A percentile compares a stretch with the other conserved stretches of the same genome.
Conservation (phyloP, 192 early-diverging fungal species). For the Geosiphon pyriformis region DNA sequence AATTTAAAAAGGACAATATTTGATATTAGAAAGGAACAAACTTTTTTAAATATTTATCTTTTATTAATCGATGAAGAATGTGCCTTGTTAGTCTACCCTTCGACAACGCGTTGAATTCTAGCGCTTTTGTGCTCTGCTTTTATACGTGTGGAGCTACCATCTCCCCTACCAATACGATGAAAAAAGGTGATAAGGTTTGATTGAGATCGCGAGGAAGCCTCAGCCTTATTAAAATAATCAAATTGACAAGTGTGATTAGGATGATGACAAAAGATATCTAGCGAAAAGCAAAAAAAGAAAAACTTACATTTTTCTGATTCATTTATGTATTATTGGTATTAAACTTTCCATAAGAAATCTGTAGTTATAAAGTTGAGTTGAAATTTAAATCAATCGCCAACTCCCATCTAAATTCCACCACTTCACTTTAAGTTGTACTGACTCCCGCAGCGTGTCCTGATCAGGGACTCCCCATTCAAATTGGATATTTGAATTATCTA, state of each 20-base stretch:
- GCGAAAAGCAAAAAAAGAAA: neutral
- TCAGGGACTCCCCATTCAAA: slow-evolving; percentile 74
- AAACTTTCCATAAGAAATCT: slow-evolving; percentile 55
- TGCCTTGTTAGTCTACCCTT: slow-evolving; percentile 35
- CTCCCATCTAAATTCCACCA: neutral
- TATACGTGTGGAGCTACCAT: slow-evolving; percentile 13
- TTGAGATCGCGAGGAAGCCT: no score
- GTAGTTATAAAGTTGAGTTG: neutral
- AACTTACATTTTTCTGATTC: slow-evolving; percentile 30
- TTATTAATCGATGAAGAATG: no score
- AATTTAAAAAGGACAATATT: no score
- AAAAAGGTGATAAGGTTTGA: slow-evolving; percentile 29
- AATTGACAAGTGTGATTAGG: neutral
- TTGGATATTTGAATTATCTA: slow-evolving; percentile 52
- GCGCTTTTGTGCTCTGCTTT: slow-evolving; percentile 36
- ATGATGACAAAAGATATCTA: neutral
- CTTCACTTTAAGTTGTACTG: neutral
- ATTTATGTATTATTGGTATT: slow-evolving; percentile 65
- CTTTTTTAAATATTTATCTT: no score
- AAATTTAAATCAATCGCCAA: neutral
- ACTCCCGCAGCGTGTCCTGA: slow-evolving; percentile 54
- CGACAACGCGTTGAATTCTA: slow-evolving; percentile 38
- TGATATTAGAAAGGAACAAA: no score
- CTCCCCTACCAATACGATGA: slow-evolving; percentile 14
- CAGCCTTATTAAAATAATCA: slow-evolving; percentile 30